Conservation (phyloP, 805 yeast species). For the Ogataea saltuana region DNA sequence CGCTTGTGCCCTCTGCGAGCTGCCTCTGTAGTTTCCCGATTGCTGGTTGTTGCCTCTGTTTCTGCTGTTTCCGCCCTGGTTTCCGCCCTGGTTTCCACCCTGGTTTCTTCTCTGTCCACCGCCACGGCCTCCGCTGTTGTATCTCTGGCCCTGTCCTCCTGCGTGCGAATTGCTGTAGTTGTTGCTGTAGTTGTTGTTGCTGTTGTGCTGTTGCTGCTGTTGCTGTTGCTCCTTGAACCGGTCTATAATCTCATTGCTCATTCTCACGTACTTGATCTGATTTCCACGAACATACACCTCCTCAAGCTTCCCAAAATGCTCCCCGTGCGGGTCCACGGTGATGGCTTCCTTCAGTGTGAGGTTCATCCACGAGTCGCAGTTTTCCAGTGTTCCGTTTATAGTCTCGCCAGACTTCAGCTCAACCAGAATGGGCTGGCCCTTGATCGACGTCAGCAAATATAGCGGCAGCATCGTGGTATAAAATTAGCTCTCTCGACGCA, state of each 20-base stretch:
- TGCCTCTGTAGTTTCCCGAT: slow-evolving; percentile 9
- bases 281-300: slow-evolving; percentile 85
- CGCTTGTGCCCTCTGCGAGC: slow-evolving; percentile 17
- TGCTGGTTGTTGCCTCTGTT: slow-evolving; percentile 14
- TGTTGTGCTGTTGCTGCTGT: slow-evolving; percentile 38
- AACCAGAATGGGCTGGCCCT: slow-evolving; percentile 81
- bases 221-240: slow-evolving; percentile 65
- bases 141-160: slow-evolving; percentile 20
- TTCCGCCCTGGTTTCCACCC: too few species aligned
- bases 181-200: slow-evolving; percentile 22
- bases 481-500: too few species aligned
- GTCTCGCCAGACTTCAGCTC: slow-evolving; percentile 93
- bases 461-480: slow-evolving; percentile 81
- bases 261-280: slow-evolving; percentile 74
- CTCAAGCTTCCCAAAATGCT: slow-evolving; percentile 58
- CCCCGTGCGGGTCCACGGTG: slow-evolving; percentile 63
- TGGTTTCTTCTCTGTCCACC: slow-evolving; percentile 29
- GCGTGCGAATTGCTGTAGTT: slow-evolving; percentile 28
- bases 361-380: slow-evolving; percentile 97
- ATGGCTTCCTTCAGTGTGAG: slow-evolving; percentile 76
- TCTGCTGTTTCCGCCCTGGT: slow-evolving; percentile 14
- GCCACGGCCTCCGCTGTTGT: slow-evolving; percentile 14
- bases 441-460: slow-evolving; percentile 85
- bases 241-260: slow-evolving; percentile 76
- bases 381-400: slow-evolving; percentile 76